Percentiles rank a stretch among this genome's conserved stretches.
Evolutionary conservation across 495 filamentous ascomycete genomes (phyloP).

Genomic region (Neurospora tetrasperma): DNA sequence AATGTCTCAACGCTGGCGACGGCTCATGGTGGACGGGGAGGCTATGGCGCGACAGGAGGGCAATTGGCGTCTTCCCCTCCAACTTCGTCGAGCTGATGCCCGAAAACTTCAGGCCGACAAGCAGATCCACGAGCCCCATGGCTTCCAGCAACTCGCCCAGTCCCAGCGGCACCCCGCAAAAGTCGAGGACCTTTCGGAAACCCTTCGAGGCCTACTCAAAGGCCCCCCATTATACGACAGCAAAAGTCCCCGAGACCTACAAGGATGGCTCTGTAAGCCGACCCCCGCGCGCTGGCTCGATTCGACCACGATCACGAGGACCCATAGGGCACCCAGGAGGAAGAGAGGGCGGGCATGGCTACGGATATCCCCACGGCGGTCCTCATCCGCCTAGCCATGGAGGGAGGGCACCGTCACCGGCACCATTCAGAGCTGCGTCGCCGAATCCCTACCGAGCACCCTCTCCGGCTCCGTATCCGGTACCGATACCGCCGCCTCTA

Average conservation of each 20-base stretch:
- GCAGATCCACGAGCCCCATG: constrained; percentile 66
- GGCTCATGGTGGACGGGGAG: constrained; percentile 98
- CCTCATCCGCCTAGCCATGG: constrained; percentile 34
- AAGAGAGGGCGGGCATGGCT: not conserved
- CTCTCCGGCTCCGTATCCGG: constrained; percentile 27
- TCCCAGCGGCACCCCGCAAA: constrained; percentile 40
- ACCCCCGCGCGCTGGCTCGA: not conserved
- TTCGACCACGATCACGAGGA: not conserved
- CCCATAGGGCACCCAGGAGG: not conserved
- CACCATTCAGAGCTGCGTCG: constrained; percentile 20
- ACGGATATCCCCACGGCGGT: not conserved
- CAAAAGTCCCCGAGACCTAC: constrained; percentile 41
- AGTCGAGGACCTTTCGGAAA: constrained; percentile 57
- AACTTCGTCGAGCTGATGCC: constrained; percentile 92
- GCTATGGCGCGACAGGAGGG: constrained; percentile 71
- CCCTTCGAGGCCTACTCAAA: constrained; percentile 59
- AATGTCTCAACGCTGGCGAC: constrained; percentile 95
- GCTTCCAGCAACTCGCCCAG: constrained; percentile 40
- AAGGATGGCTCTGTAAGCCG: constrained; percentile 20
- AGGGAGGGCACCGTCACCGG: constrained; percentile 50
- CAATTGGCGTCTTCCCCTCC: constrained; percentile 86
- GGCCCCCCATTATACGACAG: constrained; percentile 42
- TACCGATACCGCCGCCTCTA: constrained; percentile 9
- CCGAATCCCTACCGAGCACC: constrained; percentile 3
- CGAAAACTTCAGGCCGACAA: constrained; percentile 72